A percentile compares a stretch with the other conserved stretches of the same genome.
phyloP scores from a whole-genome alignment of 805 yeast genomes.

The Starmerella sp. region DNA sequence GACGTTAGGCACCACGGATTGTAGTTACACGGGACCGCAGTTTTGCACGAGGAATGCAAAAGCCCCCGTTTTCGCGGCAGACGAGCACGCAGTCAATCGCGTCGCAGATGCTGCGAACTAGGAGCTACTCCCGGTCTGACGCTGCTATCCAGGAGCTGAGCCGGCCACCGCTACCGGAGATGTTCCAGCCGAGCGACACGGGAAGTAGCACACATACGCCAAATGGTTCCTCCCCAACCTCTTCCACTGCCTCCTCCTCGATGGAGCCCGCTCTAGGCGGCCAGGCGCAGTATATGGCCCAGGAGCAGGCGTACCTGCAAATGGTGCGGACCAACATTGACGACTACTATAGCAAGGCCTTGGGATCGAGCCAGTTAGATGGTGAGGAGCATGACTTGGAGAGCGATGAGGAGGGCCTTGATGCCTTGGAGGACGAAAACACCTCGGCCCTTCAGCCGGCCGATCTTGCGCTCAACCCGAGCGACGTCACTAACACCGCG shows the following conservation, averaged over 20 bases:
- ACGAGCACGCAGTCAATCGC: conserved; percentile 5
- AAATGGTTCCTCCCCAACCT: background rate
- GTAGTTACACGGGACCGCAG: background rate
- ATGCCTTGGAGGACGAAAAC: conserved; percentile 13
- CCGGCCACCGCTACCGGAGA: conserved; percentile 1
- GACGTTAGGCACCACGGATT: background rate
- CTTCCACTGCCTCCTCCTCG: background rate
- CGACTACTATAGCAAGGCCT: conserved; percentile 37
- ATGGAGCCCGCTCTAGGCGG: conserved; percentile 9
- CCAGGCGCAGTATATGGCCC: conserved; percentile 41
- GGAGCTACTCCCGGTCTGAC: conserved; percentile 3
- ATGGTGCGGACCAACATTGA: conserved; percentile 54
- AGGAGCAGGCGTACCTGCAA: conserved; percentile 55
- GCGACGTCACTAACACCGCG: conserved; percentile 24
- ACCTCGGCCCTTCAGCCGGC: conserved; percentile 9
- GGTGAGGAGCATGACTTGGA: conserved; percentile 17
- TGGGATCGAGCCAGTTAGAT: conserved; percentile 16
- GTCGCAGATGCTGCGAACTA: conserved; percentile 5
- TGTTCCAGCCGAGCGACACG: background rate
- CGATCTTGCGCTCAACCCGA: conserved; percentile 20
- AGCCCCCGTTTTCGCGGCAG: conserved; percentile 2
- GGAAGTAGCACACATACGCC: conserved; percentile 1
- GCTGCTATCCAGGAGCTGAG: background rate
- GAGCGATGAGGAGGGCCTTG: conserved; percentile 20
- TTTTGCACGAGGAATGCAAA: background rate